These are phyloP conservation scores for Kwoniella sp. DNA, from an alignment of 768 basidiomycete species.

Conservation along the genomic window DNA sequence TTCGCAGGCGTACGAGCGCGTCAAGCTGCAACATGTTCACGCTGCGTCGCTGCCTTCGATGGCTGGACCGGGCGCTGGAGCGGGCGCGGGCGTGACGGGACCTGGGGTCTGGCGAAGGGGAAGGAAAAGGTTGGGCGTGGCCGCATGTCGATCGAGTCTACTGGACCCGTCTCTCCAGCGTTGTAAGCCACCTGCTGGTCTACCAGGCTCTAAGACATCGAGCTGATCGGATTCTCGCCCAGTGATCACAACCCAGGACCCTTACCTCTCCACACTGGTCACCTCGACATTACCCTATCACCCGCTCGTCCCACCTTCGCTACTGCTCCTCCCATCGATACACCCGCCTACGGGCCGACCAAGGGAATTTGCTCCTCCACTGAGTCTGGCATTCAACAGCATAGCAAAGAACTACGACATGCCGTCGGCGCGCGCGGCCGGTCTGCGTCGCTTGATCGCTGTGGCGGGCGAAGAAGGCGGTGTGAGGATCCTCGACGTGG, in stretches of 20 bases:
- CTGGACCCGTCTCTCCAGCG: neutral
- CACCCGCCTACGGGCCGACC: constrained; percentile 33
- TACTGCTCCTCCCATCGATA: constrained; percentile 31
- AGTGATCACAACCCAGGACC: constrained; percentile 7
- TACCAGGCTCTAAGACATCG: neutral
- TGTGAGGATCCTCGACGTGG: constrained; percentile 38
- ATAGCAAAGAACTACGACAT: constrained; percentile 26
- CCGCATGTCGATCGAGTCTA: neutral
- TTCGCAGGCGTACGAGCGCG: constrained; percentile 1
- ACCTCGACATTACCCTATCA: constrained; percentile 19
- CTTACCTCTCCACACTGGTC: constrained; percentile 23
- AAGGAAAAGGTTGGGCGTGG: constrained; percentile 8
- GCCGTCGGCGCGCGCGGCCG: constrained; percentile 10
- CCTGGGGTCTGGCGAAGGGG: constrained; percentile 10
- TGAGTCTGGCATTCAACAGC: constrained; percentile 30
- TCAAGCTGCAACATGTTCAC: neutral
- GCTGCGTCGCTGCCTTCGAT: neutral
- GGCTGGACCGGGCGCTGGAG: too few species aligned
- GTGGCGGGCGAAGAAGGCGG: constrained; percentile 43
- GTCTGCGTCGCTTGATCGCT: constrained; percentile 32
- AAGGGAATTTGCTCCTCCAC: constrained; percentile 34
- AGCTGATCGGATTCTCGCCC: neutral
- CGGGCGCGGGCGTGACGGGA: too few species aligned
- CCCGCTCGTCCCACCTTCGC: constrained; percentile 25
- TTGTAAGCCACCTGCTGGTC: neutral